Percentiles rank a stretch among this genome's conserved stretches.
phyloP scores from a whole-genome alignment of 2,329 filamentous ascomycete species.

The Zelopaecilomyces penicillatus region DNA sequence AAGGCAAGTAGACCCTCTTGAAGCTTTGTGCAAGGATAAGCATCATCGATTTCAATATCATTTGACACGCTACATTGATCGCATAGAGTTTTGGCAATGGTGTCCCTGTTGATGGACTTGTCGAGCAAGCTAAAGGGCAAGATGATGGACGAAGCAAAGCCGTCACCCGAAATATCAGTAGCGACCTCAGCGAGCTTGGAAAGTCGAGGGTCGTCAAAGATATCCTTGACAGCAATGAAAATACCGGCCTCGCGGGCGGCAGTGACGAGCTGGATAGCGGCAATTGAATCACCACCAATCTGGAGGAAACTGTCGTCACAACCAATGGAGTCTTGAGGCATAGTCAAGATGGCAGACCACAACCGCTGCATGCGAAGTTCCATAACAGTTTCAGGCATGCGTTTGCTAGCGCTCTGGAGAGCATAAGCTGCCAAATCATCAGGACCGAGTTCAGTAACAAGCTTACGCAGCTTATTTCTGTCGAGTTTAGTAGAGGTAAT shows the following conservation, averaged over 20 bases:
- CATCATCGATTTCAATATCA: slow-evolving; percentile 7
- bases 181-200: too few relatives aligned
- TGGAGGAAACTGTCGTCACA: slow-evolving; percentile 7
- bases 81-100: neutral
- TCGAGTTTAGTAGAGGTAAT: slow-evolving; percentile 7
- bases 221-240: too few relatives aligned
- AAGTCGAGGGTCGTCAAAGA: too few relatives aligned
- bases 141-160: neutral
- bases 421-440: neutral
- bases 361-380: slow-evolving; percentile 8
- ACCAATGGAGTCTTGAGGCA: slow-evolving; percentile 17
- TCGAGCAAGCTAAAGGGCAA: slow-evolving; percentile 1
- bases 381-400: slow-evolving; percentile 5
- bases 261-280: slow-evolving; percentile 34
- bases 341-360: slow-evolving; percentile 22
- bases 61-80: neutral
- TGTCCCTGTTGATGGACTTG: neutral
- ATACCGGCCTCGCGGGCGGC: slow-evolving; percentile 20
- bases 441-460: neutral
- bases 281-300: slow-evolving; percentile 33
- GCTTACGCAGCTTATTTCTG: neutral
- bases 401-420: neutral
- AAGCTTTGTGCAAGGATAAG: slow-evolving; percentile 9
- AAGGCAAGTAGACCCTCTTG: slow-evolving; percentile 12
- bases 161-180: too few relatives aligned